Evolutionary conservation across 2,329 filamentous ascomycete genomes (phyloP).

Genomic region (Aureobasidium vineae): DNA sequence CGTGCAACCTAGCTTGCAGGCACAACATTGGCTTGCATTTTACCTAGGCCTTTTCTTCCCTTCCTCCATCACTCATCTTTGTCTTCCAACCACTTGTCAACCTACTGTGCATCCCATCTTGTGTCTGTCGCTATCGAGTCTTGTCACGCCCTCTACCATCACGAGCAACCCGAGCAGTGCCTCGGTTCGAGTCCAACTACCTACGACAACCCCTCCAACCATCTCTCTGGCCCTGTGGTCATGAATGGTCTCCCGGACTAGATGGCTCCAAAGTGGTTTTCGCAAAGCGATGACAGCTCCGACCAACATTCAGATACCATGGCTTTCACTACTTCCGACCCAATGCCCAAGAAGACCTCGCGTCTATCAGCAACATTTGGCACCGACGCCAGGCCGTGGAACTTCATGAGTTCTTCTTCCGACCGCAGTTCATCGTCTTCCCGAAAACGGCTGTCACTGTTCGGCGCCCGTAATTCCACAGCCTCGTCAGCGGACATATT

Average conservation of each 20-base stretch:
- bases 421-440: slow-evolving; percentile 16
- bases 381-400: slow-evolving; percentile 23
- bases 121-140: slow-evolving; percentile 23
- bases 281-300: slow-evolving; percentile 18
- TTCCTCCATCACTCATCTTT: not conserved
- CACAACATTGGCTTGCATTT: slow-evolving; percentile 22
- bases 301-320: not conserved
- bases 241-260: slow-evolving; percentile 24
- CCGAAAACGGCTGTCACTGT: slow-evolving; percentile 22
- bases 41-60: not conserved
- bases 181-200: slow-evolving; percentile 9
- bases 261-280: slow-evolving; percentile 24
- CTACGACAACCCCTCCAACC: not conserved
- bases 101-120: slow-evolving; percentile 2
- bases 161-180: not conserved
- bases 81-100: not conserved
- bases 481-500: slow-evolving; percentile 24
- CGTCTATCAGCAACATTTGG: slow-evolving; percentile 24
- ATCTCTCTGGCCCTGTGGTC: slow-evolving; percentile 9
- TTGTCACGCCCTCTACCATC: slow-evolving; percentile 8
- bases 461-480: slow-evolving; percentile 15
- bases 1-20: slow-evolving; percentile 24
- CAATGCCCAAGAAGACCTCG: slow-evolving; percentile 1
- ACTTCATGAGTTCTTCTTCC: slow-evolving; percentile 15
- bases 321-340: slow-evolving; percentile 1